These are phyloP conservation scores for Candida buenavistaensis DNA, from an alignment of 1,139 yeast species.

Conservation along the genomic window DNA sequence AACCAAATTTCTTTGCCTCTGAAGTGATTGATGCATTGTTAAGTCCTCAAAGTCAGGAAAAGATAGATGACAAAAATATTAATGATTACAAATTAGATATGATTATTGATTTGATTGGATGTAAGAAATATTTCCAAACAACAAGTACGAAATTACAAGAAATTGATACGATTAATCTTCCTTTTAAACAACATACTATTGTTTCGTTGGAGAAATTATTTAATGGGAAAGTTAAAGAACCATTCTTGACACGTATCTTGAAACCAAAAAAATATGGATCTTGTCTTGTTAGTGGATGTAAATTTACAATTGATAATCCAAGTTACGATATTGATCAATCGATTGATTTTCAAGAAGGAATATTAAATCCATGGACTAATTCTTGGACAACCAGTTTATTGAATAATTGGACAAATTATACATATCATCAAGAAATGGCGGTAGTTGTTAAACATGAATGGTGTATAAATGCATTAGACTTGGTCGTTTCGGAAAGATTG, in stretches of 20 bases:
- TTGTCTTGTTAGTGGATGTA: constrained; percentile 39
- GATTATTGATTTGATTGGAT: constrained; percentile 43
- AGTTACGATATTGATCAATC: constrained; percentile 35
- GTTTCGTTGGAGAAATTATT: constrained; percentile 24
- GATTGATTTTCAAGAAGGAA: constrained; percentile 21
- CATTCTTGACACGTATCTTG: constrained; percentile 35
- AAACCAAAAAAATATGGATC: constrained; percentile 39
- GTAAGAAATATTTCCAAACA: constrained; percentile 38
- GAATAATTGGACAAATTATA: constrained; percentile 33
- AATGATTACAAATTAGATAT: constrained; percentile 35
- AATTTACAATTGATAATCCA: constrained; percentile 31
- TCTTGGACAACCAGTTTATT: constrained; percentile 35
- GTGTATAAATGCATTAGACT: constrained; percentile 31
- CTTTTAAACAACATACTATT: constrained; percentile 25
- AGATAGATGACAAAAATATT: constrained; percentile 23
- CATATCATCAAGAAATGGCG: constrained; percentile 36
- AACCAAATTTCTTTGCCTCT: constrained; percentile 40
- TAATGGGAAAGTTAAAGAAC: constrained; percentile 29
- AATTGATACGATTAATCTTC: constrained; percentile 34
- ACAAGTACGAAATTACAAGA: constrained; percentile 27
- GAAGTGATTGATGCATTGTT: constrained; percentile 41
- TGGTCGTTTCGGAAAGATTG: constrained; percentile 28
- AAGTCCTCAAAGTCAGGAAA: constrained; percentile 18
- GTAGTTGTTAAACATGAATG: constrained; percentile 28
- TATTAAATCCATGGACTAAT: constrained; percentile 34